These are phyloP conservation scores for Acorus gramineus DNA, from an alignment of 106 monocot species.

Conservation along the genomic window DNA sequence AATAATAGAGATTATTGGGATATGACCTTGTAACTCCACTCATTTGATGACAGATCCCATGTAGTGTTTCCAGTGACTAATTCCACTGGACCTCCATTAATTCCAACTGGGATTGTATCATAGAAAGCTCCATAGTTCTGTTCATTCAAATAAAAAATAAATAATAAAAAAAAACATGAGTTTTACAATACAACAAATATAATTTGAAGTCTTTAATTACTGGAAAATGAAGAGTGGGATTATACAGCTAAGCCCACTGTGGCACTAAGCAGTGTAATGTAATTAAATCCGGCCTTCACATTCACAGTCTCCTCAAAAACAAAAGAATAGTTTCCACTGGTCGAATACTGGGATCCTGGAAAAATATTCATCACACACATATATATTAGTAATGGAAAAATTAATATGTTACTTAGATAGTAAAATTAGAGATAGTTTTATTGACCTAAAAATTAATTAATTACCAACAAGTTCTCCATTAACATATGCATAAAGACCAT, in stretches of 20 bases:
- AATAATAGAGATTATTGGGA: neutral
- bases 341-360: conserved; percentile 43
- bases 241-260: conserved; percentile 69
- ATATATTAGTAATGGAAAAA: neutral
- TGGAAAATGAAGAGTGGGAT: neutral
- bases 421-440: too few species aligned
- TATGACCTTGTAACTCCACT: conserved; percentile 64
- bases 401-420: neutral
- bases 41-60: conserved; percentile 34
- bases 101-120: conserved; percentile 39
- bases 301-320: conserved; percentile 17
- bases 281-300: conserved; percentile 31
- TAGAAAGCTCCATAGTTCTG: conserved; percentile 74
- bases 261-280: conserved; percentile 58
- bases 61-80: conserved; percentile 19
- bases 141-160: neutral
- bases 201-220: too few species aligned
- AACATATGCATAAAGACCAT: conserved; percentile 2
- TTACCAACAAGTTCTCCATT: conserved; percentile 10
- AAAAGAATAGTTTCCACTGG: conserved; percentile 13
- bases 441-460: neutral
- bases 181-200: too few species aligned
- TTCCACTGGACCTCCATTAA: conserved; percentile 48
- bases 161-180: too few species aligned
- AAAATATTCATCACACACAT: neutral